Percentiles rank a stretch among this genome's conserved stretches.
phyloP scores from a whole-genome alignment of 176 grass and related monocot genomes.

The Rhynchospora tenuis region DNA sequence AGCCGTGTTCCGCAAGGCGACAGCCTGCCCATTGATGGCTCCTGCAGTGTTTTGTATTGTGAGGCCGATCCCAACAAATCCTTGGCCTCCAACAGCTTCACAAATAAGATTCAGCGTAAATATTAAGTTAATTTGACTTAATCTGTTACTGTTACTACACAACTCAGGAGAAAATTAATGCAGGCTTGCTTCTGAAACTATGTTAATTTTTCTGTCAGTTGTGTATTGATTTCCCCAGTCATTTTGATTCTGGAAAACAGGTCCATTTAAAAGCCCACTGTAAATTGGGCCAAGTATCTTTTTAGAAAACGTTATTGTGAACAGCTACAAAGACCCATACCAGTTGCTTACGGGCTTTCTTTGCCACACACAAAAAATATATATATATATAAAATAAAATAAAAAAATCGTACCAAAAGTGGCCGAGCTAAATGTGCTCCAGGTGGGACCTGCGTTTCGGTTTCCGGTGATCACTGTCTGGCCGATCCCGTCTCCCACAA shows the following conservation, averaged over 20 bases:
- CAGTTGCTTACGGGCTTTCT: no score
- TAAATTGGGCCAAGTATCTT: no score
- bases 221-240: no score
- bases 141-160: not conserved
- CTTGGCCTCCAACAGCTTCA: constrained; percentile 30
- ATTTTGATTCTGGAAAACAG: no score
- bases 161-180: not conserved
- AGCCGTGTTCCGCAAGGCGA: constrained; percentile 26
- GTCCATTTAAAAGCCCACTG: no score
- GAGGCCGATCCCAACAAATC: constrained; percentile 31
- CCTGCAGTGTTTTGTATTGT: constrained; percentile 34
- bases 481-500: constrained; percentile 70
- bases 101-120: not conserved
- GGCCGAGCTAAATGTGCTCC: constrained; percentile 85
- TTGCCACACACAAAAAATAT: no score
- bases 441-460: constrained; percentile 47
- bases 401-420: constrained; percentile 52
- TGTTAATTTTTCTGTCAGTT: no score
- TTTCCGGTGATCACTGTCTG: constrained; percentile 77
- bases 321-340: no score
- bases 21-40: constrained; percentile 29
- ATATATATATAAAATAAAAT: no score
- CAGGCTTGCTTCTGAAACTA: no score
- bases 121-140: not conserved
- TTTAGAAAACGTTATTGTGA: not conserved